Base-by-base conservation (phyloP, 306 rosid genomes). In the Pyrus betulifolia region DNA sequence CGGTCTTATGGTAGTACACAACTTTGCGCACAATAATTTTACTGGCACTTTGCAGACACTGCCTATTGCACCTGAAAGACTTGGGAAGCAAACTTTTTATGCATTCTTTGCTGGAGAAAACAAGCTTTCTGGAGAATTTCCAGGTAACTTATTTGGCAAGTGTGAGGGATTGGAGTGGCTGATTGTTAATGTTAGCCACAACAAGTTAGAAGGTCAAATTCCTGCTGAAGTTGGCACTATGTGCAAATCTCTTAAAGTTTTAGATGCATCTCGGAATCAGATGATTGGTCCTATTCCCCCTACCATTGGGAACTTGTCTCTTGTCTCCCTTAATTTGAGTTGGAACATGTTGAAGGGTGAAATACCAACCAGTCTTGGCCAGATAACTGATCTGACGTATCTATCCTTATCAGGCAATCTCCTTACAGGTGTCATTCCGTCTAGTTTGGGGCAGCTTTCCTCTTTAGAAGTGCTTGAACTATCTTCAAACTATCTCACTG, bases 251-350 rank as follows among this genome's bases (percentile, higher is more conserved):
- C 85, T 93, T 3, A 85, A 85, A 22, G 71, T 80, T 66, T 80
- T 91, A 87, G 97, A 93, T 80, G 92, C 83, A 61, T 93, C 98
- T 68, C 90, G 82, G 42, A 93, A 93, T 86, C 86, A 52, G 74
- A 80, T 93, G 74, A 44, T 77, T 8, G 98, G 98, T 27, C 31
- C 71, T 17, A 76, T 93, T 55, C 91, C 97, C 55, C 2, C 40
- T 28, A 84, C 78, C 73, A 69, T 89, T 1, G 89, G 93, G 44
- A 81, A 84, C 40, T 69, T 73, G 57, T 86, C 96, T 59, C 93
- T 93, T 57, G 87, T 82, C 79, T 70, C 82, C 60, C 87, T 93
- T 64, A 91, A 91, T 85, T 74, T 93, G 66, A 90, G 98, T 81
- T 25, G 83, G 85, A 93, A 93, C 78, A 84, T 46, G 63, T 85